Conservation (phyloP, 257 asterid species). For the Gynochthodes officinalis region DNA sequence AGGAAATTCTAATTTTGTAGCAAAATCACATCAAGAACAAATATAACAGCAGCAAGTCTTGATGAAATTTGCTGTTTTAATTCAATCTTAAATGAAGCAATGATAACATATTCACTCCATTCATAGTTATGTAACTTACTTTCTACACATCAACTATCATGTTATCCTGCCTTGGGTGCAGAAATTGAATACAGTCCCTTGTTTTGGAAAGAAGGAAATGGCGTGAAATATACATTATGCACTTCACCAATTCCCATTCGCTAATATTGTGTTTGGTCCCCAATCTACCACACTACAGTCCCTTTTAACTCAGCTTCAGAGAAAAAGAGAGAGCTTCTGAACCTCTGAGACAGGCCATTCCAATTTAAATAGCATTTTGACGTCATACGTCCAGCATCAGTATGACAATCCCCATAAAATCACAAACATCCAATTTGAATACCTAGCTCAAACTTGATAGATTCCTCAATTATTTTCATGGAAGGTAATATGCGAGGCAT, state of each 20-base stretch:
- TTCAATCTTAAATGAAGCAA: too few species aligned
- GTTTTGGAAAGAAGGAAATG: too few species aligned
- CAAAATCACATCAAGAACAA: too few species aligned
- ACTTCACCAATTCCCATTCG: not conserved
- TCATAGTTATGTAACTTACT: too few species aligned
- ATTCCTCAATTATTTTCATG: not conserved
- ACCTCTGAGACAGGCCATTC: not conserved
- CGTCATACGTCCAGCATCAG: not conserved
- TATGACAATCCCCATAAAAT: not conserved
- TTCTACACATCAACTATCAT: too few species aligned
- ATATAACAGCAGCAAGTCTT: too few species aligned
- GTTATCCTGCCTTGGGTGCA: too few species aligned
- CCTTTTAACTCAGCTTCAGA: not conserved
- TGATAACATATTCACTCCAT: too few species aligned
- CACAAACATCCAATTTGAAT: not conserved
- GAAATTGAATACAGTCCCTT: too few species aligned
- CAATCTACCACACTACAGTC: not conserved
- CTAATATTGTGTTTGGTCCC: not conserved
- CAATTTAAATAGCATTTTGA: not conserved
- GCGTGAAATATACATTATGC: not conserved
- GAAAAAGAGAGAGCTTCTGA: not conserved
- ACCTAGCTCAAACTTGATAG: not conserved
- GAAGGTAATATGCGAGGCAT: not conserved
- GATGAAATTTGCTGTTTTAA: too few species aligned
- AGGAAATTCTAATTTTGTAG: too few species aligned